Evolutionary conservation across 495 filamentous ascomycete species (phyloP), one percentile per base, ranked within the genome.

Genomic region (Letharia columbiana): DNA sequence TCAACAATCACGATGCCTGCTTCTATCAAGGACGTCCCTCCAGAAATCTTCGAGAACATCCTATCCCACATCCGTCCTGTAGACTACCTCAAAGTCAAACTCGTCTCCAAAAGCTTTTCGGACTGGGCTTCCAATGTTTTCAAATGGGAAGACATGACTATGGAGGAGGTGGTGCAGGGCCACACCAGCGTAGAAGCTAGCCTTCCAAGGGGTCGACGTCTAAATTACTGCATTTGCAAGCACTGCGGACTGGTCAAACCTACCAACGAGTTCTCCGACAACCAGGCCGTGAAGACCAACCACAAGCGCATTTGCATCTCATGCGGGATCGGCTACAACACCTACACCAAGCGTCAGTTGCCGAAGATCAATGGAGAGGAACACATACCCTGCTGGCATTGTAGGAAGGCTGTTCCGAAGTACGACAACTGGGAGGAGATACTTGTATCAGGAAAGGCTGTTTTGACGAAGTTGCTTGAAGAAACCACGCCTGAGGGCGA

Each of bases 1-100:
- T 20, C 54, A 33, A 23, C 1, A 37, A 37, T 6, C 33, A 37
- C 31, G 0, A 57, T 57, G 54, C 5, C 33, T 35, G 3, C 54
- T 18, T 17, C 54, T 37, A 8, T 57, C 1, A 2, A 37, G 3
- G 54, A 20, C 5, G 6, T 57, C 8, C 54, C 54, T 57, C 3
- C 15, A 1, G 54, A 57, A 17, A 3, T 57, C 31, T 37, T 57
- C 54, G 10, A 4, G 33, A n/a, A 8, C 18, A 57, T 57, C 31
- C 15, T 57, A 4, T 57, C 33, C n/a, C 2, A 37, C 6, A 37
- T 57, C 10, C 2, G 4, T 57, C 33, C 54, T 37, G 33, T 37
- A 3, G 54, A 57, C 17, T 57, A 57, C 37, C 54, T 57, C 31
- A 57, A 57, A 57, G 31, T 57, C 54, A 57, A 35, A 33, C 54